These are phyloP conservation scores for Pichia ethanolica DNA, from an alignment of 805 yeast species.

Conservation along the genomic window DNA sequence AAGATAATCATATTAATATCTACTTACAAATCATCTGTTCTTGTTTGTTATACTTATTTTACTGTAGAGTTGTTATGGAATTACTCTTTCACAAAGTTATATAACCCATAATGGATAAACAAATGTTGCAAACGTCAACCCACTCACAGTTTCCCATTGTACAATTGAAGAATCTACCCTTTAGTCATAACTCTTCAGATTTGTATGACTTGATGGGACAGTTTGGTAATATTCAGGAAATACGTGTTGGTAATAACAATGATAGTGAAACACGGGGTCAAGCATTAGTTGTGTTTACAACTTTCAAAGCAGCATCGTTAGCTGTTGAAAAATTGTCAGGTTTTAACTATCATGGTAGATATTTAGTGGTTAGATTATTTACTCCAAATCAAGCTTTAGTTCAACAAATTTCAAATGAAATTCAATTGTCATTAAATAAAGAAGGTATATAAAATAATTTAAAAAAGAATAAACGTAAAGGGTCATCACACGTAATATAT, in stretches of 20 bases:
- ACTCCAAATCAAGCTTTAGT: constrained; percentile 35
- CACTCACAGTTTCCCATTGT: constrained; percentile 28
- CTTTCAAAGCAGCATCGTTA: constrained; percentile 37
- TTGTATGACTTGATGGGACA: constrained; percentile 46
- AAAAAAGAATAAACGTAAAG: too few relatives aligned
- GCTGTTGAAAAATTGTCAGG: constrained; percentile 55
- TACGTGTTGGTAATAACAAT: constrained; percentile 35
- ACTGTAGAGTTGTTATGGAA: too few relatives aligned
- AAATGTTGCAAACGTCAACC: too few relatives aligned
- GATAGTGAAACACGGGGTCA: constrained; percentile 37
- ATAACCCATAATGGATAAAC: too few relatives aligned
- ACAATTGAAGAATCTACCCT: constrained; percentile 53
- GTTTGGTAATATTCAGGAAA: constrained; percentile 50
- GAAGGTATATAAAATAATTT: too few relatives aligned
- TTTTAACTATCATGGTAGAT: constrained; percentile 50
- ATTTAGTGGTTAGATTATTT: constrained; percentile 44
- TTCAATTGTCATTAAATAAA: not conserved
- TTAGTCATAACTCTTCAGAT: constrained; percentile 36
- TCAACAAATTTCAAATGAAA: constrained; percentile 10
- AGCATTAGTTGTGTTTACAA: constrained; percentile 48
- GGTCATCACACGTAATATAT: too few relatives aligned
- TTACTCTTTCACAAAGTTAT: too few relatives aligned
- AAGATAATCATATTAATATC: too few relatives aligned
- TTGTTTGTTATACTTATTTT: too few relatives aligned
- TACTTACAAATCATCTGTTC: too few relatives aligned